These are phyloP conservation scores for Dryadomyces quercus-mongolicae DNA, from an alignment of 2,329 filamentous ascomycete genomes.

Conservation along the genomic window DNA sequence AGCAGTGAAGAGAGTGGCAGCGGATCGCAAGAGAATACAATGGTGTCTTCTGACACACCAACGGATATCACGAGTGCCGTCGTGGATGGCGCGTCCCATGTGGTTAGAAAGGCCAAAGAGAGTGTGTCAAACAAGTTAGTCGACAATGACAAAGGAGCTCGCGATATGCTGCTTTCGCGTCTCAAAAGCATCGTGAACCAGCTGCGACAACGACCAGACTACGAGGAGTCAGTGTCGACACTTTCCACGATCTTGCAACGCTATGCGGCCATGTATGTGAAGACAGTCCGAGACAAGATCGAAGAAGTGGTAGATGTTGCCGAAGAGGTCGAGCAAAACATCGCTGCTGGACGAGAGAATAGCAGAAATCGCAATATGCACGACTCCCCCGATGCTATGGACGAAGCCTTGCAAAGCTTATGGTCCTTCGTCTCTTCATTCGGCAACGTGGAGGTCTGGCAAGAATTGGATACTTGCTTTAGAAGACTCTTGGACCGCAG, in stretches of 20 bases:
- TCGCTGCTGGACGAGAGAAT: no score
- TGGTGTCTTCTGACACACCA: no score
- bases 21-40: conserved; percentile 20
- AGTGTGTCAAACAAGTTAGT: no score
- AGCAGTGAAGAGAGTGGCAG: conserved; percentile 22
- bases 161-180: conserved; percentile 45
- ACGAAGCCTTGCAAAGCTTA: conserved; percentile 65
- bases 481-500: conserved; percentile 57
- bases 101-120: conserved; percentile 46
- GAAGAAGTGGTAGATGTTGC: conserved; percentile 55
- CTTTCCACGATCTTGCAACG: conserved; percentile 63
- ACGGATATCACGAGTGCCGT: no score
- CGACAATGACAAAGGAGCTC: conserved; percentile 60
- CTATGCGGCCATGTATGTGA: conserved; percentile 68
- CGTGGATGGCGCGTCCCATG: conserved; percentile 36
- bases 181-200: conserved; percentile 66
- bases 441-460: conserved; percentile 63
- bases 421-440: conserved; percentile 74
- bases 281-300: conserved; percentile 54
- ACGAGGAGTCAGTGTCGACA: conserved; percentile 74
- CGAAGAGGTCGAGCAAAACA: conserved; percentile 60
- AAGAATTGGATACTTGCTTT: conserved; percentile 57
- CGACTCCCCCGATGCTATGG: conserved; percentile 40
- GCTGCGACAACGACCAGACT: conserved; percentile 66
- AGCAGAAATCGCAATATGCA: no score